Evolutionary conservation across 1,139 yeast genomes (phyloP), one percentile per base, ranked within the genome.

Genomic region (Debaryomyces coudertii): DNA sequence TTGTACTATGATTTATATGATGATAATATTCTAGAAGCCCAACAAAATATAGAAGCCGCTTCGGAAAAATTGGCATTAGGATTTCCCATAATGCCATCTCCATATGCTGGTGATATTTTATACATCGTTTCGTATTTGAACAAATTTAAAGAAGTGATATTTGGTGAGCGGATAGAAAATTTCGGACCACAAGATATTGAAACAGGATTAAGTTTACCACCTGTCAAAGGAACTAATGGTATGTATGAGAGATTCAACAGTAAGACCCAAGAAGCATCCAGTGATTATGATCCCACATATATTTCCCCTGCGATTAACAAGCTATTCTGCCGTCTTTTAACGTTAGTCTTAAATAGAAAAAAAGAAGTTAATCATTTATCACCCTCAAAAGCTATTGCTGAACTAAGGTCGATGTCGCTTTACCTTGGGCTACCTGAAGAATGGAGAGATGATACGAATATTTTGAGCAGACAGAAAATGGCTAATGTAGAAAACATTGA

Each of bases 181-280:
- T n/a, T 40, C 4, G 68, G 72, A 1, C 82, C 83, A 9, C 77
- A 73, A 48, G 80, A 77, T 53, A 65, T 80, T 28, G 84, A 80
- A 53, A 58, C 63, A 18, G 85, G 84, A 0, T 60, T 80, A 36
- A 68, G 77, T 23, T 58, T 79, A 31, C 64, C 67, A 9, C 60
- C 63, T 44, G 40, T 46, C 46, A 55, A 16, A 44, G 42, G 40
- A 34, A 24, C 3, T 9, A 34, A 23, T 8, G 28, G 20, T 4
- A 14, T 28, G n/a, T 4, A 22, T 31, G 15, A 23, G 5, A n/a
- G 15, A 4, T 25, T 23, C 9, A 27, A 29, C 16, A 7, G 22
- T 12, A 34, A 22, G 23, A 1, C 12, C 4, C 7, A 7, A 15
- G 20, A 25, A 22, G 34, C 11, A 7, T 18, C 30, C 5, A n/a